These are phyloP conservation scores for Rubia tinctorum DNA, from an alignment of 305 asterid species.

Conservation along the genomic window DNA sequence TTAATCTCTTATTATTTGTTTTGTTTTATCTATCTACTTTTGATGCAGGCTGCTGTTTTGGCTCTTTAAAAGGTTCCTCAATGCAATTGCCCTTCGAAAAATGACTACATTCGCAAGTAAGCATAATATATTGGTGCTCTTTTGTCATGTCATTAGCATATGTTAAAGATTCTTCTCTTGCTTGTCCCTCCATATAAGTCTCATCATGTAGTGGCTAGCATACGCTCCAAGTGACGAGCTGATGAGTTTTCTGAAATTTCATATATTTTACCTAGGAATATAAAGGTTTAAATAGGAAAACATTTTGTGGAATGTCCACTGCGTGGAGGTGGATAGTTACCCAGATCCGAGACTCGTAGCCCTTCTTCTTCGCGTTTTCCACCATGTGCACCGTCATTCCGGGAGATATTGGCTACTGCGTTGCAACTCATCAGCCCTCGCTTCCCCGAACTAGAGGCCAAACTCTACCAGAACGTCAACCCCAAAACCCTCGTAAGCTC, in stretches of 20 bases:
- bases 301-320: too few species aligned
- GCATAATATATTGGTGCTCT: conserved; percentile 31
- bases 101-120: conserved; percentile 92
- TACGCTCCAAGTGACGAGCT: too few species aligned
- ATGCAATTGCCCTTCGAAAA: conserved; percentile 83
- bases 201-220: too few species aligned
- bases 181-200: too few species aligned
- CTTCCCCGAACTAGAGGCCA: conserved; percentile 73
- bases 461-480: conserved; percentile 70
- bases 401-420: conserved; percentile 64
- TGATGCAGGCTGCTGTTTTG: too few species aligned
- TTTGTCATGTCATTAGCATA: background rate
- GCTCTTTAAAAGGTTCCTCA: conserved; percentile 96
- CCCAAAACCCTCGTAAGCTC: conserved; percentile 56
- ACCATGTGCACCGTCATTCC: conserved; percentile 84
- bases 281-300: too few species aligned
- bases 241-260: too few species aligned
- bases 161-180: conserved; percentile 14
- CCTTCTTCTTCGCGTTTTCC: conserved; percentile 83
- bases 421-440: conserved; percentile 65
- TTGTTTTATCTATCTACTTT: too few species aligned
- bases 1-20: too few species aligned
- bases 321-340: too few species aligned
- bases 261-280: too few species aligned
- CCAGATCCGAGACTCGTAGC: conserved; percentile 35